Percentiles rank a stretch among this genome's conserved stretches.
Evolutionary conservation across 305 asterid species (phyloP).

Genomic region (Fraxinus sp.): DNA sequence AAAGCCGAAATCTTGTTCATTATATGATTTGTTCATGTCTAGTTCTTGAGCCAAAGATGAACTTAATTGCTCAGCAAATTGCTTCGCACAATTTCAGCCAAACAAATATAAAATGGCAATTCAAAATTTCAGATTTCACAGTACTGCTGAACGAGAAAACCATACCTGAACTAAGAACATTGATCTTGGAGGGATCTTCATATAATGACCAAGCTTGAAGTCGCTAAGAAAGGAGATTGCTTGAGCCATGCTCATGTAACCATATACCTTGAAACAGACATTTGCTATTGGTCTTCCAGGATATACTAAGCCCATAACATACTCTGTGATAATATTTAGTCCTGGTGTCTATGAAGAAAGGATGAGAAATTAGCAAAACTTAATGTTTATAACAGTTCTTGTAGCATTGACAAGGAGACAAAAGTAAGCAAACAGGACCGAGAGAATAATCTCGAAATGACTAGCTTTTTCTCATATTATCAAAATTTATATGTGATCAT

Average conservation of each 20-base stretch:
- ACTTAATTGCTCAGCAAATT: not conserved
- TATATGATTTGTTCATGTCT: not conserved
- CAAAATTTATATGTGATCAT: not conserved
- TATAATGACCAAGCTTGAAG: conserved; percentile 85
- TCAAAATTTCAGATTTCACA: not conserved
- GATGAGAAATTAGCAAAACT: not conserved
- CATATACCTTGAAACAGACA: conserved; percentile 77
- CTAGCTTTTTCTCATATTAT: not conserved
- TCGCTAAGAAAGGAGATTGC: conserved; percentile 80
- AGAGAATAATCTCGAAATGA: not conserved
- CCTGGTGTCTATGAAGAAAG: conserved; percentile 58
- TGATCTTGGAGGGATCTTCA: conserved; percentile 86
- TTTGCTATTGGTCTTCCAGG: conserved; percentile 88
- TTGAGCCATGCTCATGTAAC: conserved; percentile 85
- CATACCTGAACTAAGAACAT: conserved; percentile 84
- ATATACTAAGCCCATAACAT: conserved; percentile 66
- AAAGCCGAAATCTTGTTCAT: not conserved
- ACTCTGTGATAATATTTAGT: conserved; percentile 69
- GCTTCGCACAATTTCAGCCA: not conserved
- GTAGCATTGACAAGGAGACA: not conserved
- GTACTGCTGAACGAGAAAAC: not conserved
- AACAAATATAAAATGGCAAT: not conserved
- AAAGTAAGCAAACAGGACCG: not conserved
- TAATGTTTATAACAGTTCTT: not conserved
- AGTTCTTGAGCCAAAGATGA: not conserved